Evolutionary conservation across 768 basidiomycete species (phyloP).

Genomic region (Coprinellus micaceus): DNA sequence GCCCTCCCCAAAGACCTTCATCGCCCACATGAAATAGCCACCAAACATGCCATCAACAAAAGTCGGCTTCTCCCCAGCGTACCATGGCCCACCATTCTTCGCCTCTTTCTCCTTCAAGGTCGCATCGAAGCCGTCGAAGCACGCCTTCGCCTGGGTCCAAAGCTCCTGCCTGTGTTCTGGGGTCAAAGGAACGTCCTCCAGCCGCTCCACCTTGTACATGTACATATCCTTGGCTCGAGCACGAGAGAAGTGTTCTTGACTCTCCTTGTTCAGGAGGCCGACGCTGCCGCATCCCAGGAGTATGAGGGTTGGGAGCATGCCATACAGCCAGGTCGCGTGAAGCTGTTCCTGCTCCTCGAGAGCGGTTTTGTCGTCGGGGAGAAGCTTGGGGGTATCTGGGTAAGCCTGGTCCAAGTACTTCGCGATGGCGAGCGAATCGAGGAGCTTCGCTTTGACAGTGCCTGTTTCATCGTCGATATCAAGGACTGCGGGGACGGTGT

Average conservation of each 20-base stretch:
- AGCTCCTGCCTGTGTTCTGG: constrained; percentile 17
- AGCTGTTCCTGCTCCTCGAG: constrained; percentile 15
- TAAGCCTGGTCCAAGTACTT: constrained; percentile 47
- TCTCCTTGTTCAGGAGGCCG: constrained; percentile 10
- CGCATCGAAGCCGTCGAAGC: constrained; percentile 15
- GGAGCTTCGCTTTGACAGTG: constrained; percentile 17
- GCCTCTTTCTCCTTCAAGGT: constrained; percentile 15
- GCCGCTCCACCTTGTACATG: constrained; percentile 8
- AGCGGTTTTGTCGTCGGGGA: constrained; percentile 22
- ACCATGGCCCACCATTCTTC: constrained; percentile 19
- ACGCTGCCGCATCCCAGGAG: constrained; percentile 13
- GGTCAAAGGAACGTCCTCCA: constrained; percentile 21
- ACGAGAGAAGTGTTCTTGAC: constrained; percentile 15
- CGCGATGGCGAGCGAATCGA: constrained; percentile 43
- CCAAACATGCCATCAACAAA: constrained; percentile 34
- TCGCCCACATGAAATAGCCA: constrained; percentile 23
- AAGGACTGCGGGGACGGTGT: constrained; percentile 45
- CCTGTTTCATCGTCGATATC: constrained; percentile 40
- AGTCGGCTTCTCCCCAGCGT: constrained; percentile 28
- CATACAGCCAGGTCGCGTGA: background rate
- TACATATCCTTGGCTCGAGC: constrained; percentile 13
- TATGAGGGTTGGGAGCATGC: background rate
- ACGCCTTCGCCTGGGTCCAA: constrained; percentile 21
- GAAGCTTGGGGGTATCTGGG: constrained; percentile 33
- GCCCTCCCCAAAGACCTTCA: constrained; percentile 26